These are phyloP conservation scores for Citrus cavaleriei DNA, from an alignment of 345 rosid species.

Conservation along the genomic window DNA sequence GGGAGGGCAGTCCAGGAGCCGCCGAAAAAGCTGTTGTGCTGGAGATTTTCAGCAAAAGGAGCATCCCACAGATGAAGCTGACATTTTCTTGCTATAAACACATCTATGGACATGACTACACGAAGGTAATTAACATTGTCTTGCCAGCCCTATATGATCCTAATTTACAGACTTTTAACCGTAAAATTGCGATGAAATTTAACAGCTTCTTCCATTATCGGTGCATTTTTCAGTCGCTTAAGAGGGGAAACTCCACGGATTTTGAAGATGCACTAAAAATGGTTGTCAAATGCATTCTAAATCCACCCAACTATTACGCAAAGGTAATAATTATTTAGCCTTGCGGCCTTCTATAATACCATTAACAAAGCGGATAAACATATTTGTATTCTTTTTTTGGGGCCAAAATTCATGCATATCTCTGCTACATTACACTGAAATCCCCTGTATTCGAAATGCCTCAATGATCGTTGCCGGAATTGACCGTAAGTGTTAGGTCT, in stretches of 20 bases:
- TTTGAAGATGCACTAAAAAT: constrained; percentile 43
- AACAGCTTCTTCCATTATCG: neutral
- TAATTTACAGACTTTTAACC: neutral
- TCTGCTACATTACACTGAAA: neutral
- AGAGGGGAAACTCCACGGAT: constrained; percentile 27
- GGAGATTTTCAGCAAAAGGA: constrained; percentile 64
- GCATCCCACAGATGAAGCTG: constrained; percentile 56
- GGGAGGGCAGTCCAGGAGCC: constrained; percentile 46
- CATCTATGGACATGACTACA: constrained; percentile 60
- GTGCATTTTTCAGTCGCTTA: constrained; percentile 29
- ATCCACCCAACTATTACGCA: constrained; percentile 45
- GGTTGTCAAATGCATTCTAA: constrained; percentile 48
- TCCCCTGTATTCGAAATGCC: neutral
- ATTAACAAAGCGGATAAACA: no score
- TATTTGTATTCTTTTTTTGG: neutral
- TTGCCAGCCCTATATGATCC: neutral
- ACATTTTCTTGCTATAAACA: constrained; percentile 57
- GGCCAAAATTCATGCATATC: neutral
- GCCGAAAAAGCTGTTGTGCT: constrained; percentile 50
- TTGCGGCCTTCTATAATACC: neutral
- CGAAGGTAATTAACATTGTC: constrained; percentile 32
- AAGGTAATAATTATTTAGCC: constrained; percentile 31
- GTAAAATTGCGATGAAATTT: neutral
- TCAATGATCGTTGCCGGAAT: neutral
- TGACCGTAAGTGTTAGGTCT: neutral